Evolutionary conservation across 179 eudicot species (phyloP).

Genomic region (Beta corolliflora): DNA sequence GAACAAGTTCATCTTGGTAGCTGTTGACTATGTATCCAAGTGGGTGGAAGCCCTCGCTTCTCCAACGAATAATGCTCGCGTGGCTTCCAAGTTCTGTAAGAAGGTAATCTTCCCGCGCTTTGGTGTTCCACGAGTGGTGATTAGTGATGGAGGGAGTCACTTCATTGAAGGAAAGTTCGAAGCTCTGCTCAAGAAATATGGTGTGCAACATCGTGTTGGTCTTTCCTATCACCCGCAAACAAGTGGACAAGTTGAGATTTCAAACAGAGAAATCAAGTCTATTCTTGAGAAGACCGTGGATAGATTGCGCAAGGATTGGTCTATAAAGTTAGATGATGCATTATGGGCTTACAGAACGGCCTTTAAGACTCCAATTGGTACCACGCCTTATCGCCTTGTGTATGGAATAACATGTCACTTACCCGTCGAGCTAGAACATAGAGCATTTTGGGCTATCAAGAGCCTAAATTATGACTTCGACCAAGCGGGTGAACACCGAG

Average conservation of each 20-base stretch:
- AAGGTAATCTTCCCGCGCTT: not conserved
- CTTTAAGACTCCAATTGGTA: not conserved
- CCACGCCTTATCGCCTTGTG: not conserved
- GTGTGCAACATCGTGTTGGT: not conserved
- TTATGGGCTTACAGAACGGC: not conserved
- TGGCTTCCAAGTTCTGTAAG: not conserved
- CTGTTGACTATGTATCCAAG: too few species aligned
- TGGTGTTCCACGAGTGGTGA: not conserved
- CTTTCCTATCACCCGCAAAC: not conserved
- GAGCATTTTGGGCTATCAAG: not conserved
- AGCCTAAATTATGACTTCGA: not conserved
- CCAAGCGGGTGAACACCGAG: not conserved
- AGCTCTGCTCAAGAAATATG: not conserved
- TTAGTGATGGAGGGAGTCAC: not conserved
- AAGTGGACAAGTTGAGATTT: not conserved
- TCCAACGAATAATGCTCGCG: not conserved
- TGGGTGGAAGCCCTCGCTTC: too few species aligned
- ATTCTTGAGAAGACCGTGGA: too few species aligned
- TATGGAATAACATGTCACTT: not conserved
- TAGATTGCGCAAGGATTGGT: too few species aligned
- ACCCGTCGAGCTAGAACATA: not conserved
- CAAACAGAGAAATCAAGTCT: too few species aligned
- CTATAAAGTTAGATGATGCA: too few species aligned
- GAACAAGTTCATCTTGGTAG: too few species aligned
- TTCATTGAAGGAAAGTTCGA: not conserved